These are phyloP conservation scores for Terana coerulea DNA, from an alignment of 768 basidiomycete species.

Conservation along the genomic window DNA sequence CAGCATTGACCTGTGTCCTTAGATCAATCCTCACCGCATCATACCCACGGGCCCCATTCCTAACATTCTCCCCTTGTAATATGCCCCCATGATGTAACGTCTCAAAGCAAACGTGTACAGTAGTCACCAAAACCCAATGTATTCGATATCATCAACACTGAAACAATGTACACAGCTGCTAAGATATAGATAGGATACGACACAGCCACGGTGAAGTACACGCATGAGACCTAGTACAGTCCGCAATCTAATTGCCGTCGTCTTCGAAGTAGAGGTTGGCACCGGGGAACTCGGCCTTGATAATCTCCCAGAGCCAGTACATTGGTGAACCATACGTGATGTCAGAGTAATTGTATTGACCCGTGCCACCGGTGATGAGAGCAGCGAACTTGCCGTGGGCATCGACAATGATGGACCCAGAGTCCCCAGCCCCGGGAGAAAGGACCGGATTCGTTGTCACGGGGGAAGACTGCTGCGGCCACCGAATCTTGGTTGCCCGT, in stretches of 20 bases:
- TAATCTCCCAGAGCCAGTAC: slow-evolving; percentile 13
- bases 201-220: too few relatives aligned
- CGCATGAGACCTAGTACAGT: too few relatives aligned
- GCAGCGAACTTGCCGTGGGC: slow-evolving; percentile 21
- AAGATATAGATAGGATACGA: too few relatives aligned
- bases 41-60: slow-evolving; percentile 75
- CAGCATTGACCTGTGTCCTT: background rate
- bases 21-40: slow-evolving; percentile 79
- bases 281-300: slow-evolving; percentile 12
- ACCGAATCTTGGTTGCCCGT: slow-evolving; percentile 19
- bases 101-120: too few relatives aligned
- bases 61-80: slow-evolving; percentile 54
- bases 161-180: too few relatives aligned
- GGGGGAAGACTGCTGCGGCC: slow-evolving; percentile 18
- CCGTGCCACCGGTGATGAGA: slow-evolving; percentile 27
- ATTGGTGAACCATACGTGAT: slow-evolving; percentile 28
- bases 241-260: background rate
- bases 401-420: slow-evolving; percentile 22
- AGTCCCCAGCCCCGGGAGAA: slow-evolving; percentile 17
- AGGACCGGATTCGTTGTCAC: slow-evolving; percentile 19
- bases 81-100: too few relatives aligned
- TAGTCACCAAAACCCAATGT: too few relatives aligned
- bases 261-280: slow-evolving; percentile 23
- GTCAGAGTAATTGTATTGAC: slow-evolving; percentile 13
- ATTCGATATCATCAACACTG: too few relatives aligned